Base-by-base conservation (phyloP, 768 basidiomycete species). In the Suillus sp. region DNA sequence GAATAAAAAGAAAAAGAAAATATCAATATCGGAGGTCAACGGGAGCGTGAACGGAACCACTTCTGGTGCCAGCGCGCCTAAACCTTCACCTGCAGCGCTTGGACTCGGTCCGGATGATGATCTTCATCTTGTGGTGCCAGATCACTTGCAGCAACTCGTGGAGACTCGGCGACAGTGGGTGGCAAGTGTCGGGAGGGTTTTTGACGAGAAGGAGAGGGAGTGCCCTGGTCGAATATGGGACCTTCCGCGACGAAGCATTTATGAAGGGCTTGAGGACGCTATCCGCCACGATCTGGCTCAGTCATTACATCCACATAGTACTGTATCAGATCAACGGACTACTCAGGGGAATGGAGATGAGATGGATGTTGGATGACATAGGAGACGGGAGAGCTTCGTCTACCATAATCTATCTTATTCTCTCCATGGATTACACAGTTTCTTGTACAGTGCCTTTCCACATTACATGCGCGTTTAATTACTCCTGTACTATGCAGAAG, bases 111-210 rank as follows among this genome's bases (percentile, higher is more conserved):
- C 85, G 1, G 90, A 91, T 71, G 88, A 89, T 32, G 86, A 89
- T 58, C 83, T 86, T 69, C 72, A 74, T 64, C 74, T 93, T 32
- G 78, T 83, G 34, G 83, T 94, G 30, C 83, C 85, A 37, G 88
- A 92, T 30, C 84, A 88, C 69, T 75, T 96, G 62, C 81, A 80
- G 67, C 84, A 88, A 63, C 81, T 95, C 34, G 87, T 98, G 18
- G 84, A 86, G 67, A 91, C 89, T 65, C 81, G 96, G 43, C 78
- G 86, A 67, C 80, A 88, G 67, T 95, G 94, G 88, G 89, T 94
- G 25, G 85, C 91, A 57, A 80, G 76, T 42, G 85, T 98, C 6
- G 93, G 92, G 10, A 77, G 78, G 7, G 81, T 90, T 63, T 94
- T 98, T 69, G 88, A 90, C 35, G 79, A 84, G 76, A 89, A 90